These are phyloP conservation scores for Myxozyma monticola DNA, from an alignment of 805 yeast genomes.

Conservation along the genomic window DNA sequence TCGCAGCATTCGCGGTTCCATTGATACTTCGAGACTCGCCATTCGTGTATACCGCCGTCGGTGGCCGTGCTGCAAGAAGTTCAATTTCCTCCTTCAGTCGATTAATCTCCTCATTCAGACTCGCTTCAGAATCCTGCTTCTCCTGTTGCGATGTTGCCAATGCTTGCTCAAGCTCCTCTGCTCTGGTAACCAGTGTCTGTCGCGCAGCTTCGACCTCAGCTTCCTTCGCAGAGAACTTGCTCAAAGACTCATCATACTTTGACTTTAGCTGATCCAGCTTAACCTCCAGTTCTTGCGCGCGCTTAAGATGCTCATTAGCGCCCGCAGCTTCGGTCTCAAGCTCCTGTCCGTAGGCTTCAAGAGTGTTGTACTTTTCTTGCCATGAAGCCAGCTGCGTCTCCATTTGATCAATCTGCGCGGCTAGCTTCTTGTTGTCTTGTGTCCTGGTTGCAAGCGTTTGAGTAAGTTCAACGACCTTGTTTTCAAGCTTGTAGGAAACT, in stretches of 20 bases:
- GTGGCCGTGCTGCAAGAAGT: constrained; percentile 45
- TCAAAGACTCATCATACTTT: constrained; percentile 34
- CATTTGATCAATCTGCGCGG: constrained; percentile 53
- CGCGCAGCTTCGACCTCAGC: constrained; percentile 17
- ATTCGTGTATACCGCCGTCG: constrained; percentile 23
- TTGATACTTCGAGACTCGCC: constrained; percentile 17
- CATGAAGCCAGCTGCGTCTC: constrained; percentile 36
- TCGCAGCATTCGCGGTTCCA: constrained; percentile 35
- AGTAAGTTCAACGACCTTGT: constrained; percentile 95
- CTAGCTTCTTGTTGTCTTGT: constrained; percentile 75
- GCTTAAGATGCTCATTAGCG: constrained; percentile 23
- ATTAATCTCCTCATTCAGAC: constrained; percentile 35
- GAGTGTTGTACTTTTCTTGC: constrained; percentile 36
- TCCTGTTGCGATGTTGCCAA: constrained; percentile 16
- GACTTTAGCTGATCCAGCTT: constrained; percentile 31
- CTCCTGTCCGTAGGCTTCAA: constrained; percentile 33
- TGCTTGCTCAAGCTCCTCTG: constrained; percentile 23
- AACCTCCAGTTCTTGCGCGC: constrained; percentile 22
- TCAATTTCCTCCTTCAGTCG: constrained; percentile 34
- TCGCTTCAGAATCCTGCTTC: constrained; percentile 16
- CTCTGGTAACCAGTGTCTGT: constrained; percentile 12
- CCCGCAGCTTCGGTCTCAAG: constrained; percentile 35
- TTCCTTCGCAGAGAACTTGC: constrained; percentile 27
- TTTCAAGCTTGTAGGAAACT: constrained; percentile 89
- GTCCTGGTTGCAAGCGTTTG: constrained; percentile 77